Evolutionary conservation across 2,329 filamentous ascomycete species (phyloP).

Genomic region (Huntiella savannae): DNA sequence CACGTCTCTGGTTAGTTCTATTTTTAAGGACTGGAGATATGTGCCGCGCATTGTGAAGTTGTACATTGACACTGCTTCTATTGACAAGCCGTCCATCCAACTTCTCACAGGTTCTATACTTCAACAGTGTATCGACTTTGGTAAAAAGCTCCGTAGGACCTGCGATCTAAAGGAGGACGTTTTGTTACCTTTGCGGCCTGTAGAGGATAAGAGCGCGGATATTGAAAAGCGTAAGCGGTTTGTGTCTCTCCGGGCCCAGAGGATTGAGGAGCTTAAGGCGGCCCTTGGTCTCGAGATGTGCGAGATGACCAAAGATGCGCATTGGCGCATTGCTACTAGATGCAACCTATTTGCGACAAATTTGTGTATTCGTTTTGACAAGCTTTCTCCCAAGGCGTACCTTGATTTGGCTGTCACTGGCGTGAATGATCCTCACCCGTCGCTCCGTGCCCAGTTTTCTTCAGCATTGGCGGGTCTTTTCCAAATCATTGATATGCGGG

Average conservation of each 20-base stretch:
- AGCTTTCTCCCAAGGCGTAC: constrained; percentile 61
- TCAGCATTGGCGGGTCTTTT: constrained; percentile 61
- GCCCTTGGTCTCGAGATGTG: constrained; percentile 66
- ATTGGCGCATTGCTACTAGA: constrained; percentile 90
- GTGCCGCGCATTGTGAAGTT: constrained; percentile 75
- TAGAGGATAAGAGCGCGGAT: constrained; percentile 34
- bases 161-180: constrained; percentile 34
- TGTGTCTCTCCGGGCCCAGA: constrained; percentile 53
- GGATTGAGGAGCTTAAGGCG: constrained; percentile 70
- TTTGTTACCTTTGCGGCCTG: constrained; percentile 28
- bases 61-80: constrained; percentile 75
- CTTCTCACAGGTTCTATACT: constrained; percentile 64
- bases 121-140: constrained; percentile 80
- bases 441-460: constrained; percentile 61
- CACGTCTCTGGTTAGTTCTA: constrained; percentile 71
- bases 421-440: constrained; percentile 77
- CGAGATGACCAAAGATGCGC: constrained; percentile 54
- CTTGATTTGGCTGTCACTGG: constrained; percentile 68
- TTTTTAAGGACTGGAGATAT: constrained; percentile 85
- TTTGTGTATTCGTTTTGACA: constrained; percentile 78
- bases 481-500: constrained; percentile 70
- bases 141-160: constrained; percentile 55
- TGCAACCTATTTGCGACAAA: constrained; percentile 84
- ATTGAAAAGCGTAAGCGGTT: constrained; percentile 42
- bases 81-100: constrained; percentile 90